Percentiles rank a stretch among this genome's conserved stretches.
Evolutionary conservation across 768 basidiomycete genomes (phyloP).

Genomic region (Cyclocybe aegerita): DNA sequence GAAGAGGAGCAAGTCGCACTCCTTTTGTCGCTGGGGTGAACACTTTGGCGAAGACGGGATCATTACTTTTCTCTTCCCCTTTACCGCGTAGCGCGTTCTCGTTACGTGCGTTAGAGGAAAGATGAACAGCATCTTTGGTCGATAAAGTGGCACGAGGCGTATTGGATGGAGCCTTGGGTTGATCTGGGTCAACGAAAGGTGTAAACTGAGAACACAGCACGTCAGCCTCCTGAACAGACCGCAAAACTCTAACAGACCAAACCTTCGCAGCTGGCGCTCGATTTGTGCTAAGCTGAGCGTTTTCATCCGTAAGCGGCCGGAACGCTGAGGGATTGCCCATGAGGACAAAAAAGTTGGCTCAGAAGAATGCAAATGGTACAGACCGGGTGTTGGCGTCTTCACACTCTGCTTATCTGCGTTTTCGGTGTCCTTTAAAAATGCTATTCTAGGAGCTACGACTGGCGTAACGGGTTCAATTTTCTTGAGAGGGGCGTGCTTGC

Average conservation of each 20-base stretch:
- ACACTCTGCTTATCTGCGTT: conserved; percentile 38
- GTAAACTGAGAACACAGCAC: conserved; percentile 47
- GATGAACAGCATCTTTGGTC: conserved; percentile 45
- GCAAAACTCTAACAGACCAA: conserved; percentile 3
- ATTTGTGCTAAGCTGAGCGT: conserved; percentile 34
- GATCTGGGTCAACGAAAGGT: conserved; percentile 60
- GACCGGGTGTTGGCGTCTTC: conserved; percentile 38
- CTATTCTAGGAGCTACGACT: conserved; percentile 31
- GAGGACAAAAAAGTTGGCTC: conserved; percentile 2
- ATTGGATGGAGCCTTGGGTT: conserved; percentile 41
- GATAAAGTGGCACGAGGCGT: conserved; percentile 46
- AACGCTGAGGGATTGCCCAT: conserved; percentile 42
- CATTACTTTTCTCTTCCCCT: conserved; percentile 33
- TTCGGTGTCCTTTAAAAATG: conserved; percentile 34
- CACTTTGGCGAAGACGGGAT: conserved; percentile 58
- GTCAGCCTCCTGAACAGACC: background rate
- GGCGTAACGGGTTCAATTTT: conserved; percentile 63
- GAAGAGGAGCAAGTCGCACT: conserved; percentile 36
- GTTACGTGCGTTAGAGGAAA: conserved; percentile 25
- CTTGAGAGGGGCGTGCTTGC: conserved; percentile 71
- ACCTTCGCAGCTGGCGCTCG: conserved; percentile 49
- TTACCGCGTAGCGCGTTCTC: conserved; percentile 31
- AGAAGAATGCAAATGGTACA: conserved; percentile 1
- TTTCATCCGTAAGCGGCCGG: conserved; percentile 71
- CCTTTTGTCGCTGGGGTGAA: conserved; percentile 58